Evolutionary conservation across 225 moss, liverwort and hornwort genomes (phyloP).

Genomic region (Straminergon stramineum): DNA sequence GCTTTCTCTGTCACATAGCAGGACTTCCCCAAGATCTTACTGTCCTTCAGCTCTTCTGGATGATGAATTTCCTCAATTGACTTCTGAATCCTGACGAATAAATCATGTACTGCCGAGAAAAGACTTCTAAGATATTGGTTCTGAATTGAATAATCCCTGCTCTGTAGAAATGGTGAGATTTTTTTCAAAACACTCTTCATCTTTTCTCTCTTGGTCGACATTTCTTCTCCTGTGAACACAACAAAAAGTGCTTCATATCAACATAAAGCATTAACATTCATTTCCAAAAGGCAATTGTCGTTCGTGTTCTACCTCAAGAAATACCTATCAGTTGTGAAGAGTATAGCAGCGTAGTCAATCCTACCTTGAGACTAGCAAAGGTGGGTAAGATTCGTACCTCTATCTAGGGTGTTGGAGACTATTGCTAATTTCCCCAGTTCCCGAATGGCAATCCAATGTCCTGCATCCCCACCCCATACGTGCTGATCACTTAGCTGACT

Average conservation of each 20-base stretch:
- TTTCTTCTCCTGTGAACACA: constrained; percentile 27
- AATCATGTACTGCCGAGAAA: constrained; percentile 8
- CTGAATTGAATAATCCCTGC: background rate
- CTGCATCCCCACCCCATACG: constrained; percentile 63
- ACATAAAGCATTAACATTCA: background rate
- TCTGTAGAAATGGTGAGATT: constrained; percentile 14
- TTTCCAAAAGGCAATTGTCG: background rate
- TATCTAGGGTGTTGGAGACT: constrained; percentile 63
- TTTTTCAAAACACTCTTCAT: constrained; percentile 5
- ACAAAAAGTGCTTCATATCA: background rate
- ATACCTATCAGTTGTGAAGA: background rate
- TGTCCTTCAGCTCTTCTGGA: background rate
- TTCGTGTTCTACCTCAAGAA: background rate
- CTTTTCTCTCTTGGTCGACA: constrained; percentile 22
- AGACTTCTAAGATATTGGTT: constrained; percentile 4
- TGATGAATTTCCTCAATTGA: background rate
- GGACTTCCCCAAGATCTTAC: constrained; percentile 1
- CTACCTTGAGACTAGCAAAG: background rate
- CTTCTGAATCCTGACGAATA: constrained; percentile 21
- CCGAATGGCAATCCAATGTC: constrained; percentile 83
- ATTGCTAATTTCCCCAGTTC: constrained; percentile 87
- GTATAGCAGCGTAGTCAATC: background rate
- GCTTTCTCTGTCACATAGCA: background rate
- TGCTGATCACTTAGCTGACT: constrained; percentile 22
- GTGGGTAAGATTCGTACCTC: constrained; percentile 4